Conservation (phyloP, 2,329 filamentous ascomycete genomes). For the Aspergillus flavus region DNA sequence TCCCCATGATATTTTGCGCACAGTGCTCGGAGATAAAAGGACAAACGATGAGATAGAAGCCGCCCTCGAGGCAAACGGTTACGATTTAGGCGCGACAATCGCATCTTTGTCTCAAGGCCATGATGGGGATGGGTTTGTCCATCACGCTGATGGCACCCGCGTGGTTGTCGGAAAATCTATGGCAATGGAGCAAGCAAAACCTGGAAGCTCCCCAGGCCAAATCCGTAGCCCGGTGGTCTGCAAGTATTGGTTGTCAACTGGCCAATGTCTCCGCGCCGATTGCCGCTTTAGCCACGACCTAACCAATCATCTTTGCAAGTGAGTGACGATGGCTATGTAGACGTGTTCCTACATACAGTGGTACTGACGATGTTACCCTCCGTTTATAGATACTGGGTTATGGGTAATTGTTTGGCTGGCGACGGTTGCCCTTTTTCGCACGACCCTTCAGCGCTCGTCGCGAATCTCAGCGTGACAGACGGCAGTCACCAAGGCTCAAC, state of each 20-base stretch:
- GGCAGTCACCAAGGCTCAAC: conserved; percentile 49
- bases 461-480: conserved; percentile 73
- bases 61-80: conserved; percentile 85
- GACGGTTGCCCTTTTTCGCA: conserved; percentile 96
- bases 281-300: conserved; percentile 97
- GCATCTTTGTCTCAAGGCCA: conserved; percentile 81
- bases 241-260: conserved; percentile 94
- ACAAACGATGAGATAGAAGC: conserved; percentile 93
- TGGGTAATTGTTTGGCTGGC: conserved; percentile 91
- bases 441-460: conserved; percentile 84
- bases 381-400: conserved; percentile 80
- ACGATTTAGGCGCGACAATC: conserved; percentile 91
- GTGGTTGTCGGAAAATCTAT: conserved; percentile 90
- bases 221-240: conserved; percentile 87
- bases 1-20: conserved; percentile 95
- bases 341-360: background rate
- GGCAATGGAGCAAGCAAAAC: conserved; percentile 69
- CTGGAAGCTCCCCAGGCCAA: conserved; percentile 73
- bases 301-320: conserved; percentile 97
- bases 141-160: conserved; percentile 60
- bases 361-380: conserved; percentile 4
- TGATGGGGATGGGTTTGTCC: conserved; percentile 52
- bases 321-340: conserved; percentile 48
- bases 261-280: conserved; percentile 93
- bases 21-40: conserved; percentile 84